Conservation (phyloP, 108 stramenopile species). For the Licmophora abbreviata region DNA sequence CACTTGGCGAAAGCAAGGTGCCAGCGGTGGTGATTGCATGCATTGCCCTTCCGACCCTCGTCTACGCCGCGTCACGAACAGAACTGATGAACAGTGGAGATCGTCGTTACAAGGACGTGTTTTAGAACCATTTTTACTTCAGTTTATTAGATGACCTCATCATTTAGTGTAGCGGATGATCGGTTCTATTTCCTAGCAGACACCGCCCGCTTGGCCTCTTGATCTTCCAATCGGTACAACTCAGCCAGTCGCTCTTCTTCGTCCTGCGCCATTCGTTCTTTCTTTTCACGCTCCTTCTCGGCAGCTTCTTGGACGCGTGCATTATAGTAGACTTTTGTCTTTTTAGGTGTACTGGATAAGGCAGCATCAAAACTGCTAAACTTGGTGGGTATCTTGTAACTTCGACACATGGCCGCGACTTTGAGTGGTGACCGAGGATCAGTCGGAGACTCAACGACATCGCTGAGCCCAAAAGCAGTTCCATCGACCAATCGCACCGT, state of each 20-base stretch:
- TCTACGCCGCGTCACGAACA: conserved; percentile 45
- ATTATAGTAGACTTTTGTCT: conserved; percentile 70
- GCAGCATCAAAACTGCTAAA: conserved; percentile 46
- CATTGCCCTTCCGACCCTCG: conserved; percentile 44
- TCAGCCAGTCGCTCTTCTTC: conserved; percentile 60
- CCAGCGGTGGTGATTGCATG: conserved; percentile 15
- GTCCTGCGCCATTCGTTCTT: conserved; percentile 57
- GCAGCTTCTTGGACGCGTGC: conserved; percentile 61
- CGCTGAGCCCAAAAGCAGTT: conserved; percentile 66
- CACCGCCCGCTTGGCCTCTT: conserved; percentile 7
- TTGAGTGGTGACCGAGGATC: conserved; percentile 77
- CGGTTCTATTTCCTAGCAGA: too few species aligned
- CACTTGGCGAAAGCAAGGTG: conserved; percentile 21
- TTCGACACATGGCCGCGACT: conserved; percentile 58
- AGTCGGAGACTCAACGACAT: conserved; percentile 53
- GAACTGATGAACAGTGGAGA: conserved; percentile 66
- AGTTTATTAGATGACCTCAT: too few species aligned
- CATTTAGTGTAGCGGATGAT: too few species aligned
- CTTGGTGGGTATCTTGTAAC: conserved; percentile 52
- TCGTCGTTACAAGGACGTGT: conserved; percentile 59
- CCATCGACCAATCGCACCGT: conserved; percentile 68
- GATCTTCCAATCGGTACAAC: conserved; percentile 25
- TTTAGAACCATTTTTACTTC: too few species aligned
- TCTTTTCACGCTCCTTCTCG: conserved; percentile 48
- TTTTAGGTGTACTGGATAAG: conserved; percentile 35